phyloP scores from a whole-genome alignment of 148 eudicot genomes.

The Suaeda aralocaspica region DNA sequence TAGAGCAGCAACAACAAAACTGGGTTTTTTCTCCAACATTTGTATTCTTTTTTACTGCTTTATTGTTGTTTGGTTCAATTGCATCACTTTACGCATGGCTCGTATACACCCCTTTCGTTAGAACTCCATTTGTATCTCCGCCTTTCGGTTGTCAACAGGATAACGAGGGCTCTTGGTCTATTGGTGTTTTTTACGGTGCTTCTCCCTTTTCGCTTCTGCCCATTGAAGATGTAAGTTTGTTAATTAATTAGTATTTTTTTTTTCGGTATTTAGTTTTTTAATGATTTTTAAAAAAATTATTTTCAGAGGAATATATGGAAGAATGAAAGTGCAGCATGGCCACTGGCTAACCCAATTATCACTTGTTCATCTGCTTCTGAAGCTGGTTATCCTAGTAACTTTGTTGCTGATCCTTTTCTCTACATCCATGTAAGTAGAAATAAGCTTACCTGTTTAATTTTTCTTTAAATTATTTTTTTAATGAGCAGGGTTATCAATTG shows the following conservation, averaged over 20 bases:
- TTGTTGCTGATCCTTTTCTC: conserved; percentile 97
- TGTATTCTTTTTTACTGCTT: conserved; percentile 40
- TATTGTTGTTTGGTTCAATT: conserved; percentile 46
- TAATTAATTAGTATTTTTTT: not conserved
- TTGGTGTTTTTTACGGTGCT: conserved; percentile 80
- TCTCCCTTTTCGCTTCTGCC: conserved; percentile 78
- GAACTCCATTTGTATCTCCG: conserved; percentile 29
- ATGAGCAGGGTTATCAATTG: not conserved
- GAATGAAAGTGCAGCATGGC: conserved; percentile 72
- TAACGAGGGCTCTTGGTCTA: conserved; percentile 87
- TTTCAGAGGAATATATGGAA: conserved; percentile 57
- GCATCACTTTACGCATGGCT: conserved; percentile 57
- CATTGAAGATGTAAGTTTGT: conserved; percentile 55
- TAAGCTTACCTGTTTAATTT: too few species aligned
- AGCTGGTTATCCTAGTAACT: conserved; percentile 79
- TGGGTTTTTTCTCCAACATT: conserved; percentile 35
- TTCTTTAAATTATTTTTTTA: not conserved
- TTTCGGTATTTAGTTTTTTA: not conserved
- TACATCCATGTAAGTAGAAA: conserved; percentile 58
- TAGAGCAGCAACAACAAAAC: conserved; percentile 19
- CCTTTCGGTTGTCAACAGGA: conserved; percentile 56
- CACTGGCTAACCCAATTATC: conserved; percentile 82
- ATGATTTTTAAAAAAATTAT: not conserved
- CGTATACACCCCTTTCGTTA: conserved; percentile 44
- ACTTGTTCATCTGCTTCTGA: conserved; percentile 79